Percentiles rank a stretch among this genome's conserved stretches.
Evolutionary conservation across 2,329 filamentous ascomycete species (phyloP).

Genomic region (Mariannaea elegans): DNA sequence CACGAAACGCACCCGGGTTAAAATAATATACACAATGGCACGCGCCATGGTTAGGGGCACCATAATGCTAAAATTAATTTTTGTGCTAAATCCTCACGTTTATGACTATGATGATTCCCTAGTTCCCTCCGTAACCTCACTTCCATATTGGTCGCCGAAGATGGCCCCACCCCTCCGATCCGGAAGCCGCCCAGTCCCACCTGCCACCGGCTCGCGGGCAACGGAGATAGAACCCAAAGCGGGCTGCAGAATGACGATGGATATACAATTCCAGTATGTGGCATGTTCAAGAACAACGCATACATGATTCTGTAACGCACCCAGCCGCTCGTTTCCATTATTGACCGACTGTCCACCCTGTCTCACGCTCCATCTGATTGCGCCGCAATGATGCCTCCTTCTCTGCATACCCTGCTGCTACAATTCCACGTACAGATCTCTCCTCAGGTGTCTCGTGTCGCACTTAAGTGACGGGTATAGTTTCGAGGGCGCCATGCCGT

Average conservation of each 20-base stretch:
- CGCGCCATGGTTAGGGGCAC: neutral
- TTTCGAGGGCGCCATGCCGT: too few relatives aligned
- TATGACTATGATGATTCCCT: too few relatives aligned
- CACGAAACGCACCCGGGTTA: neutral
- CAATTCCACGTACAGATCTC: too few relatives aligned
- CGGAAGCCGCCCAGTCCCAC: constrained; percentile 15
- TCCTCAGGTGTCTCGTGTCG: too few relatives aligned
- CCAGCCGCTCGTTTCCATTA: too few relatives aligned
- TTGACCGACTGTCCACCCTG: neutral
- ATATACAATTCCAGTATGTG: neutral
- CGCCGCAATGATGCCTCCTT: constrained; percentile 42
- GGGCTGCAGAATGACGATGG: constrained; percentile 18
- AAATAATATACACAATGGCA: neutral
- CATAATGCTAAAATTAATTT: too few relatives aligned
- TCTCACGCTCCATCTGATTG: too few relatives aligned
- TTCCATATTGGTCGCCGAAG: neutral
- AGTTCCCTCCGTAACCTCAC: neutral
- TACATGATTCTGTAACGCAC: too few relatives aligned
- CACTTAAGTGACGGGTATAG: too few relatives aligned
- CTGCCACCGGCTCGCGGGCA: constrained; percentile 14
- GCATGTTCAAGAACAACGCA: constrained; percentile 2
- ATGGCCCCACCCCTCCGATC: constrained; percentile 19
- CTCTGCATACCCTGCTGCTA: constrained; percentile 62
- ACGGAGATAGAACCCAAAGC: constrained; percentile 3
- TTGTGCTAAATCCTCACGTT: too few relatives aligned